These are phyloP conservation scores for Colletotrichum sp. DNA, from an alignment of 2,329 filamentous ascomycete species.

Conservation along the genomic window DNA sequence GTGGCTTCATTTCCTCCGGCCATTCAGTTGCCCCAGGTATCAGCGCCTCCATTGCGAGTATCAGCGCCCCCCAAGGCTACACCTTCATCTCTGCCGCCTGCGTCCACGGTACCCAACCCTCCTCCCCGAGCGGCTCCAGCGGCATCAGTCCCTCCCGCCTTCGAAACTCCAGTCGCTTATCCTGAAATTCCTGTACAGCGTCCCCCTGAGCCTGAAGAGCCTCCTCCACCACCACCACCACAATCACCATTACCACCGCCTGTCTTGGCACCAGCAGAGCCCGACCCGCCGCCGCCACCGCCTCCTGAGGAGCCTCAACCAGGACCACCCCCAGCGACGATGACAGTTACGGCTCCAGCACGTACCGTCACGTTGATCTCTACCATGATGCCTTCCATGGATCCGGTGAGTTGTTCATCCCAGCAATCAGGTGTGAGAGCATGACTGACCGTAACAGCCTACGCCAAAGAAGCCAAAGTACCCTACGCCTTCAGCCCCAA, in stretches of 20 bases:
- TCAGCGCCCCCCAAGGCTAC: neutral
- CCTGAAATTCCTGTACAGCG: neutral
- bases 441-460: neutral
- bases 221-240: neutral
- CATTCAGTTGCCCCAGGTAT: neutral
- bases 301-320: neutral
- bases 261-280: slow-evolving; percentile 10
- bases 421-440: neutral
- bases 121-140: neutral
- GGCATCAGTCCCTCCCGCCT: neutral
- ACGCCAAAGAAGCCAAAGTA: neutral
- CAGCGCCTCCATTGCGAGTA: neutral
- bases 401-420: neutral
- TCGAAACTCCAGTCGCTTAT: neutral
- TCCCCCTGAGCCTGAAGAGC: neutral
- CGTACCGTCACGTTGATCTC: slow-evolving; percentile 8
- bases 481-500: neutral
- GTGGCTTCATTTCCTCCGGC: neutral
- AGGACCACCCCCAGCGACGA: neutral
- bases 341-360: slow-evolving; percentile 9
- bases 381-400: neutral
- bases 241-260: neutral
- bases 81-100: neutral
- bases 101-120: neutral
- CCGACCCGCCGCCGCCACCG: neutral